Evolutionary conservation across 345 rosid species (phyloP), one percentile per base, ranked within the genome.

Genomic region (Arabidopsis arenosa): DNA sequence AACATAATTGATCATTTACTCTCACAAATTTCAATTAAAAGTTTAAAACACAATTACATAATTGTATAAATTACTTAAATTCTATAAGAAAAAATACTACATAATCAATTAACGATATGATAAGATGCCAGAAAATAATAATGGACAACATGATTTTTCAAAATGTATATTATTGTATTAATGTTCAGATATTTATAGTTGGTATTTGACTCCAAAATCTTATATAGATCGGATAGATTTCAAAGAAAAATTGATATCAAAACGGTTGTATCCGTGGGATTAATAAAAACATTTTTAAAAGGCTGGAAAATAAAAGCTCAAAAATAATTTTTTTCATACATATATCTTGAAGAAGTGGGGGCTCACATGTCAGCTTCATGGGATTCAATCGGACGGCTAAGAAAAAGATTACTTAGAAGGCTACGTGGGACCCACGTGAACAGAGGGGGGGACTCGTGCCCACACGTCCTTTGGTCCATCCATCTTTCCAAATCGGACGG

Each of bases 301-400:
- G 7, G 28, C 11, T 45, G 58, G 32, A 44, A 54, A 44, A 53
- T n/a, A 23, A 23, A 23, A 23, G 26, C 26, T 23, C 26, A 23
- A 23, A 23, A 23, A 23, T n/a, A 23, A 23, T 1, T 23, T 1
- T n/a, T 14, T 28, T 28, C 15, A n/a, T 6, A 47, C 17, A 44
- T 33, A 69, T 70, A 70, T 70, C 64, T 48, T 21, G 17, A 70
- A 47, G 30, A 78, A 56, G 64, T 72, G 73, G 77, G 81, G 77
- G 81, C 74, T 72, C 81, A 72, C 81, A 41, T 72, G 81, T 78
- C 81, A 78, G 73, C 81, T 66, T 78, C 81, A 66, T 28, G 71
- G 72, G 76, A 77, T 70, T 58, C 67, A 77, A 77, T 77, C 72
- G 76, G 80, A 77, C 76, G 76, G 80, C 80, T 70, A 33, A 23